Evolutionary conservation across 345 rosid species (phyloP), one percentile per base, ranked within the genome.

Genomic region (Linum lewisii): DNA sequence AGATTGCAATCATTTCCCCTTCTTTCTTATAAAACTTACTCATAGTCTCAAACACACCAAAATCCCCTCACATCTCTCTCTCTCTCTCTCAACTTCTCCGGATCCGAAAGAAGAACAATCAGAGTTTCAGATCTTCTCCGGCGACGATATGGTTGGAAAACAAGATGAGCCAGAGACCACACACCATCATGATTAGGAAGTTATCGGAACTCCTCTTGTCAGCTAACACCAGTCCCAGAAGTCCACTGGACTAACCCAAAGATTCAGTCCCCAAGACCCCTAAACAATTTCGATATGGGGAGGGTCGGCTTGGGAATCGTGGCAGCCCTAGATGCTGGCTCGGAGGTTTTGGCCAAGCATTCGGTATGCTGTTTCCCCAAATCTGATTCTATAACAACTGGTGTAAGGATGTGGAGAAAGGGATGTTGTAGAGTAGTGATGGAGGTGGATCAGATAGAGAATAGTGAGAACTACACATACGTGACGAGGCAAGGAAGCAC

Each of bases 281-380:
- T 73, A 54, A 81, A 73, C 65, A 77, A 58, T 29, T 80, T 74
- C 36, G 82, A 84, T 66, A 65, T 59, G 2, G 95, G 76, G 55
- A 86, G 90, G 22, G 81, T 91, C 60, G 96, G 96, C 16, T 62
- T 91, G 49, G 96, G 90, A 1, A 91, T 91, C 50, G 86, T 88
- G 3, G 90, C 83, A 0, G 92, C 92, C 0, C 84, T 86, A 13
- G 91, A 87, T 64, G 61, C 21, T 20, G 73, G 67, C 45, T 68
- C 29, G 51, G 69, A 57, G 59, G 60, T 73, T 55, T 58, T 72
- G 61, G 62, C 74, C 2, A 69, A 70, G 56, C 56, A 58, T 29
- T 59, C 79, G 24, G 54, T 78, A 37, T 65, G 69, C 47, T 6
- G 77, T 60, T 59, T 65, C 65, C 58, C 25, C 21, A 47, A 71